These are phyloP conservation scores for Entomophthora muscae DNA, from an alignment of 371 early-diverging fungal species.

Conservation along the genomic window DNA sequence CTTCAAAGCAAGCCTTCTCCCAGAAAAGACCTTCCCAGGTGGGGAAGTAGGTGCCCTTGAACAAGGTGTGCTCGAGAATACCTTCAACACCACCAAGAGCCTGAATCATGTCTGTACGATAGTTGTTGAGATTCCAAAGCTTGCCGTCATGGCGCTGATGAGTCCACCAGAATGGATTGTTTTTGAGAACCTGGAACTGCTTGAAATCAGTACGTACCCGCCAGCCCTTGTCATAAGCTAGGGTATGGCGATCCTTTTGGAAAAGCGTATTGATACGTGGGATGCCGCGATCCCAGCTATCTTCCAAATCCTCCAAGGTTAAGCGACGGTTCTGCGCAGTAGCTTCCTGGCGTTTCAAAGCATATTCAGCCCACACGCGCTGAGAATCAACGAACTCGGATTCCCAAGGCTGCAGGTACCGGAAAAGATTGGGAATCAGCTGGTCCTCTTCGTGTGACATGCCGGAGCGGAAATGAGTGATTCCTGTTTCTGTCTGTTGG, in stretches of 20 bases:
- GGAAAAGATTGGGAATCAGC: conserved; percentile 91
- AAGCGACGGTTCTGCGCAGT: conserved; percentile 86
- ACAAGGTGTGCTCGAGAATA: conserved; percentile 95
- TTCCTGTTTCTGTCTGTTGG: conserved; percentile 90
- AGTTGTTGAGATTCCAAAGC: conserved; percentile 91
- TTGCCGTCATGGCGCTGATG: conserved; percentile 91
- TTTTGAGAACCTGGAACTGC: conserved; percentile 88
- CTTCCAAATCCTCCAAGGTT: conserved; percentile 93
- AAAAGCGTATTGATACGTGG: conserved; percentile 97
- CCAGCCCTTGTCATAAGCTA: conserved; percentile 99
- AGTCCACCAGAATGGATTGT: conserved; percentile 95
- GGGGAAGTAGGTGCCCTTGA: conserved; percentile 93
- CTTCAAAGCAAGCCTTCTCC: conserved; percentile 48
- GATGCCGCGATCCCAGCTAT: conserved; percentile 97
- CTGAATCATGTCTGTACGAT: conserved; percentile 96
- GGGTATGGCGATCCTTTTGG: conserved; percentile 87
- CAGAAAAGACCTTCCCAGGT: conserved; percentile 98
- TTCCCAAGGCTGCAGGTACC: conserved; percentile 97
- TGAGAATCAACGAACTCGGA: conserved; percentile 96
- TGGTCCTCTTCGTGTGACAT: conserved; percentile 96
- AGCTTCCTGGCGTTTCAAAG: conserved; percentile 91
- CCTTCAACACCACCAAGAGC: conserved; percentile 97
- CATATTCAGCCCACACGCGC: conserved; percentile 98
- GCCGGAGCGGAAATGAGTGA: conserved; percentile 96
- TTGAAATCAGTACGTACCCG: conserved; percentile 93